Percentiles rank a stretch among this genome's conserved stretches.
Conservation (phyloP, 164 flowering plant species). For the Macadamia integrifolia region DNA sequence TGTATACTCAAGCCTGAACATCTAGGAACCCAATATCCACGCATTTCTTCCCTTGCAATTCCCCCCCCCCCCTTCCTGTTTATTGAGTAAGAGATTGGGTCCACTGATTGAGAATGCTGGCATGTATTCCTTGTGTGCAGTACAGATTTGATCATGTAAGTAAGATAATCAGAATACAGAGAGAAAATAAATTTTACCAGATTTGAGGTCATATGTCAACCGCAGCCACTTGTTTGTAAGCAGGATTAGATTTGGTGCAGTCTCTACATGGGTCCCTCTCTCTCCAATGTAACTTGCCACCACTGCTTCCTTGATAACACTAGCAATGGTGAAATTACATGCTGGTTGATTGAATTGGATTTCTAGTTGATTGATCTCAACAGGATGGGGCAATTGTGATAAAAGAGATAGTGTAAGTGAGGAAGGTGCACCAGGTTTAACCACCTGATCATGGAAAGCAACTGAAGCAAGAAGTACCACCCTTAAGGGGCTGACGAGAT, state of each 20-base stretch:
- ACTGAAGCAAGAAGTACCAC: constrained; percentile 76
- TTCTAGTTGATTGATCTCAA: constrained; percentile 81
- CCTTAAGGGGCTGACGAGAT: constrained; percentile 90
- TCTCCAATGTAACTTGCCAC: constrained; percentile 21
- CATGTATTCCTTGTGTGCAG: background rate
- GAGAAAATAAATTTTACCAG: constrained; percentile 41
- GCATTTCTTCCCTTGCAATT: background rate
- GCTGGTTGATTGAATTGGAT: constrained; percentile 83
- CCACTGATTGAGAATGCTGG: background rate
- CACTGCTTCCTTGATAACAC: constrained; percentile 32
- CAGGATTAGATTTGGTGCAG: constrained; percentile 43
- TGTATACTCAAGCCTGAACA: background rate
- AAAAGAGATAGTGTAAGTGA: constrained; percentile 70
- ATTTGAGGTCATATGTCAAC: constrained; percentile 66
- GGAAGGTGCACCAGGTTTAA: constrained; percentile 67
- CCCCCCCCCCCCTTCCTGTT: background rate
- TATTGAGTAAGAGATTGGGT: background rate
- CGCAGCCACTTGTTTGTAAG: constrained; percentile 75
- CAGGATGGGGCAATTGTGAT: constrained; percentile 65
- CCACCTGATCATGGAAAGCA: constrained; percentile 87
- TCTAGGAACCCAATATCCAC: too few species aligned
- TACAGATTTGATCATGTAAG: background rate
- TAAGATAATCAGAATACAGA: constrained; percentile 3
- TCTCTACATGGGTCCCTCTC: constrained; percentile 45
- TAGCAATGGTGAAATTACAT: constrained; percentile 65